phyloP scores from a whole-genome alignment of 257 asterid genomes.

The Handroanthus guayacan region DNA sequence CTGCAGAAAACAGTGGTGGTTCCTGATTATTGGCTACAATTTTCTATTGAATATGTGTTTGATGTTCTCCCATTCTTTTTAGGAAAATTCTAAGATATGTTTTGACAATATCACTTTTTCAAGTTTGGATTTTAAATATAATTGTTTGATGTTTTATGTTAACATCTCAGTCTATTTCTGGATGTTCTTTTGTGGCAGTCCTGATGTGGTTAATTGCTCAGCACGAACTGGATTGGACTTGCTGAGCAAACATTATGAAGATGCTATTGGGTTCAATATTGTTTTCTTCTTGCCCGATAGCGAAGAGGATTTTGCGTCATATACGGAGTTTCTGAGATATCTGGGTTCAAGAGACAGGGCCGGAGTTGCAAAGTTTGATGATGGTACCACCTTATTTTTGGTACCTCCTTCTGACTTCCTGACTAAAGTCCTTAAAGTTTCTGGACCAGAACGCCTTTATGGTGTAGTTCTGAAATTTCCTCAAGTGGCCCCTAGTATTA shows the following conservation, averaged over 20 bases:
- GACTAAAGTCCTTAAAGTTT: constrained; percentile 69
- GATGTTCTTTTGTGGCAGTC: constrained; percentile 56
- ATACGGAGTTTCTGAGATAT: constrained; percentile 86
- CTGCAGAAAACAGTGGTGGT: not conserved
- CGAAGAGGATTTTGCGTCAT: constrained; percentile 91
- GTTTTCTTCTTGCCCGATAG: constrained; percentile 93
- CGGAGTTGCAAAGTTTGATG: constrained; percentile 93
- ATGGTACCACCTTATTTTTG: constrained; percentile 90
- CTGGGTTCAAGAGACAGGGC: constrained; percentile 90
- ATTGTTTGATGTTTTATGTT: constrained; percentile 12
- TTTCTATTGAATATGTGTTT: not conserved
- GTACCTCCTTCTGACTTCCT: constrained; percentile 97
- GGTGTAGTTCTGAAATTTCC: constrained; percentile 91
- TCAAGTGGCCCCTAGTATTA: constrained; percentile 47
- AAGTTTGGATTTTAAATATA: not conserved
- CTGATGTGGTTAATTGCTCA: constrained; percentile 83
- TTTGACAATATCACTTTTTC: not conserved
- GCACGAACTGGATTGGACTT: constrained; percentile 94
- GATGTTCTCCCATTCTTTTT: not conserved
- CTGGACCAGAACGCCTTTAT: constrained; percentile 94
- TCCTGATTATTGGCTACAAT: constrained; percentile 22
- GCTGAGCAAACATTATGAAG: constrained; percentile 83
- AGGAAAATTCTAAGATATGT: not conserved
- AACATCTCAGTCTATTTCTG: constrained; percentile 15
- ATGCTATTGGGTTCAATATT: constrained; percentile 82